These are phyloP conservation scores for Raphanus sativus DNA, from an alignment of 345 rosid genomes.

Conservation along the genomic window DNA sequence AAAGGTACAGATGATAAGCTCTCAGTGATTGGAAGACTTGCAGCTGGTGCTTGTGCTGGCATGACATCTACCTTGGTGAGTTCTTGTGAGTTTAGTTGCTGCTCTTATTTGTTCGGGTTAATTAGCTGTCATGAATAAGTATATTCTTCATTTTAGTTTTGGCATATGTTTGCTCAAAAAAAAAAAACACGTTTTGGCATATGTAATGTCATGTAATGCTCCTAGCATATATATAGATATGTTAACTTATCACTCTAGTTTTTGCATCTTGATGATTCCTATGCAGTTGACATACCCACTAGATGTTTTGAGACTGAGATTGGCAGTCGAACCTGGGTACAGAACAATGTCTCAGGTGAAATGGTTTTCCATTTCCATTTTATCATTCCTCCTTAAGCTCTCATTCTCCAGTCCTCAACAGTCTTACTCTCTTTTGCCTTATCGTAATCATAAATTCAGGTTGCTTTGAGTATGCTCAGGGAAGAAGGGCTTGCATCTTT, in stretches of 20 bases:
- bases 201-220: no score
- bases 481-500: conserved; percentile 92
- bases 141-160: neutral
- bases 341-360: conserved; percentile 84
- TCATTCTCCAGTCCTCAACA: neutral
- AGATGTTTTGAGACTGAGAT: conserved; percentile 87
- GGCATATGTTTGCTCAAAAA: no score
- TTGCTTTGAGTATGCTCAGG: conserved; percentile 84
- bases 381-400: conserved; percentile 1
- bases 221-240: neutral
- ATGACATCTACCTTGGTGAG: conserved; percentile 98
- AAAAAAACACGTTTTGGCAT: no score
- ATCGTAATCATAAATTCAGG: conserved; percentile 40
- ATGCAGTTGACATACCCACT: conserved; percentile 86
- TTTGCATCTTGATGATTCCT: conserved; percentile 19
- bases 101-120: neutral
- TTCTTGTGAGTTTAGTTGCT: conserved; percentile 7
- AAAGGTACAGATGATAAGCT: conserved; percentile 75
- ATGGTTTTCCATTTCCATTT: conserved; percentile 7
- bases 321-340: conserved; percentile 92
- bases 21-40: conserved; percentile 87
- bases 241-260: neutral
- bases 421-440: neutral
- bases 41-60: conserved; percentile 99
- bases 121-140: neutral